Conservation (phyloP, 2,329 filamentous ascomycete genomes). For the Alternaria sp. region DNA sequence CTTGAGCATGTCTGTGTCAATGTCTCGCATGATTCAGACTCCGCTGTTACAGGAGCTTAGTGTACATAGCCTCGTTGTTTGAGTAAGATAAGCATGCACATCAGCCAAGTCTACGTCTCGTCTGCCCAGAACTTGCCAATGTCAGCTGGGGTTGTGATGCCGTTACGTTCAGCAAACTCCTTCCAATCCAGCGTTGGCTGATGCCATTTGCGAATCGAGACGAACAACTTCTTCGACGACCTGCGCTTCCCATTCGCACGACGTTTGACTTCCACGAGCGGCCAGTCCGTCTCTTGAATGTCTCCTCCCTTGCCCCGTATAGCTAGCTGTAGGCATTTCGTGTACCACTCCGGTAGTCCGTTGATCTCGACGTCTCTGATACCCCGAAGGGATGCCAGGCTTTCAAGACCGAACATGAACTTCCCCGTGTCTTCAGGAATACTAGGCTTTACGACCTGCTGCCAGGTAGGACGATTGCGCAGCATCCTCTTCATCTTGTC, state of each 20-base stretch:
- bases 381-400: conserved; percentile 20
- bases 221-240: conserved; percentile 1
- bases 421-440: neutral
- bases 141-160: conserved; percentile 13
- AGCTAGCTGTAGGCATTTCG: conserved; percentile 23
- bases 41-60: neutral
- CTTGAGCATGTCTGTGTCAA: neutral
- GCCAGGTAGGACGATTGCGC: neutral
- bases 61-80: neutral
- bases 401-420: conserved; percentile 28
- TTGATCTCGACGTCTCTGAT: conserved; percentile 22
- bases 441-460: neutral
- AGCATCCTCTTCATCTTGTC: neutral
- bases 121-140: conserved; percentile 7
- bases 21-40: neutral
- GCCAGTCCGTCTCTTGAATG: conserved; percentile 24
- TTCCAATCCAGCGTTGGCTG: conserved; percentile 30
- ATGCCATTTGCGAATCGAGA: conserved; percentile 23
- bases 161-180: conserved; percentile 30
- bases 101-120: neutral
- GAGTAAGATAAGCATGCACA: neutral
- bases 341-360: conserved; percentile 28
- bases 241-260: neutral
- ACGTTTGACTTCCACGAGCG: conserved; percentile 13
- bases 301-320: conserved; percentile 29